A percentile compares a stretch with the other conserved stretches of the same genome.
Conservation (phyloP, 192 early-diverging fungal species). For the Dissophora ornata region DNA sequence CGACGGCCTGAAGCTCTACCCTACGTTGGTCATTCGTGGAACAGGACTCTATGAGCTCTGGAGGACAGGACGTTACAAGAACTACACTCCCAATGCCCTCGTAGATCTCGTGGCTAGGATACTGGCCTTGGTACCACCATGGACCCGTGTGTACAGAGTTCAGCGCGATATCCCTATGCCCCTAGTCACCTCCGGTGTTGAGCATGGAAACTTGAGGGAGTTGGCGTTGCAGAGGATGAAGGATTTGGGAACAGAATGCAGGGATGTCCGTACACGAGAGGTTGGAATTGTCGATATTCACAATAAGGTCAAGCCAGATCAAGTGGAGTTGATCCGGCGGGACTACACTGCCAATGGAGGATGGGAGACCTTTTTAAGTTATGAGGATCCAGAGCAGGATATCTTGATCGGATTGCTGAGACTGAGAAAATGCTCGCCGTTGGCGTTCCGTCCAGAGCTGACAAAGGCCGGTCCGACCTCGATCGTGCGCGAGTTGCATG, state of each 20-base stretch:
- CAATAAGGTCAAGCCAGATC: conserved; percentile 92
- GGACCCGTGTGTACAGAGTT: conserved; percentile 98
- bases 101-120: conserved; percentile 97
- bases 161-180: conserved; percentile 99
- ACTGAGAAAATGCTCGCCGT: conserved; percentile 91
- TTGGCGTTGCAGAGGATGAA: conserved; percentile 95
- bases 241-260: conserved; percentile 94
- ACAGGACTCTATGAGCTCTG: conserved; percentile 98
- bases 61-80: conserved; percentile 97
- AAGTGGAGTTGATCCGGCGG: conserved; percentile 95
- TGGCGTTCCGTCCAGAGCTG: conserved; percentile 93
- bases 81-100: conserved; percentile 96
- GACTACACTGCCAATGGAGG: conserved; percentile 98
- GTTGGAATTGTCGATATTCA: conserved; percentile 99
- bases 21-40: conserved; percentile 98
- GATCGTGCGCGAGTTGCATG: conserved; percentile 97
- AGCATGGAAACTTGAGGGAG: conserved; percentile 97
- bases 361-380: conserved; percentile 99
- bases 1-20: conserved; percentile 98
- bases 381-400: conserved; percentile 97
- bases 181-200: conserved; percentile 96
- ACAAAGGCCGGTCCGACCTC: conserved; percentile 80
- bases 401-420: conserved; percentile 96
- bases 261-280: conserved; percentile 98
- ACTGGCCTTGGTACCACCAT: conserved; percentile 96